These are phyloP conservation scores for Elsinoe fawcettii DNA, from an alignment of 2,329 filamentous ascomycete species.

Conservation along the genomic window DNA sequence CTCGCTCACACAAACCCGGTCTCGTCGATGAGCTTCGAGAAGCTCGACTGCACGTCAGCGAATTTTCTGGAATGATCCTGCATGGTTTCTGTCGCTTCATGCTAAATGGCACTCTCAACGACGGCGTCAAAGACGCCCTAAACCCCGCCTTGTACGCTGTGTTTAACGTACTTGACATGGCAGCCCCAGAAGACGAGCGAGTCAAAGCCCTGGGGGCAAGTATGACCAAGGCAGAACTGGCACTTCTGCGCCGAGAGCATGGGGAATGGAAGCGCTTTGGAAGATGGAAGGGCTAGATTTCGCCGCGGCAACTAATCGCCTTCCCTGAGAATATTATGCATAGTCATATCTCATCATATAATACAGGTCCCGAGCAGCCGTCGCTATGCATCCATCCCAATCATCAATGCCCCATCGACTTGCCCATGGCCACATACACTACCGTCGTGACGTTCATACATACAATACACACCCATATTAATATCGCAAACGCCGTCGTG, in stretches of 20 bases:
- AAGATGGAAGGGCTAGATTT: slow-evolving; percentile 24
- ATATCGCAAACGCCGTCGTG: slow-evolving; percentile 47
- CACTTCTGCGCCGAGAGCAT: slow-evolving; percentile 47
- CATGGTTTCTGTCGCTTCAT: slow-evolving; percentile 49
- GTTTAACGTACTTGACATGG: slow-evolving; percentile 43
- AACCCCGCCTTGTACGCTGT: slow-evolving; percentile 46
- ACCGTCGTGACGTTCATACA: slow-evolving; percentile 70
- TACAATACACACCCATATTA: slow-evolving; percentile 67
- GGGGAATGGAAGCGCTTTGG: slow-evolving; percentile 40
- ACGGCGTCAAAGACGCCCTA: slow-evolving; percentile 46
- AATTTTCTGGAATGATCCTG: slow-evolving; percentile 51
- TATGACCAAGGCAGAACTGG: slow-evolving; percentile 45
- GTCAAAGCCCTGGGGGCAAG: slow-evolving; percentile 45
- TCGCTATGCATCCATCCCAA: neutral
- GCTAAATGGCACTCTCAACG: slow-evolving; percentile 41
- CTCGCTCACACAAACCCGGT: slow-evolving; percentile 25
- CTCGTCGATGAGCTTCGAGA: slow-evolving; percentile 54
- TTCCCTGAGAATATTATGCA: neutral
- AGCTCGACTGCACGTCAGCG: slow-evolving; percentile 49
- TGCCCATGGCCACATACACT: slow-evolving; percentile 56
- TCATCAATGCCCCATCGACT: neutral
- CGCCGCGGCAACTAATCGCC: neutral
- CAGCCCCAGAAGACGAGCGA: slow-evolving; percentile 34
- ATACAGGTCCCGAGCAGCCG: neutral
- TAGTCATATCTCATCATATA: neutral